Evolutionary conservation across 2,329 filamentous ascomycete genomes (phyloP).

Genomic region (Aspergillus arachidicola): DNA sequence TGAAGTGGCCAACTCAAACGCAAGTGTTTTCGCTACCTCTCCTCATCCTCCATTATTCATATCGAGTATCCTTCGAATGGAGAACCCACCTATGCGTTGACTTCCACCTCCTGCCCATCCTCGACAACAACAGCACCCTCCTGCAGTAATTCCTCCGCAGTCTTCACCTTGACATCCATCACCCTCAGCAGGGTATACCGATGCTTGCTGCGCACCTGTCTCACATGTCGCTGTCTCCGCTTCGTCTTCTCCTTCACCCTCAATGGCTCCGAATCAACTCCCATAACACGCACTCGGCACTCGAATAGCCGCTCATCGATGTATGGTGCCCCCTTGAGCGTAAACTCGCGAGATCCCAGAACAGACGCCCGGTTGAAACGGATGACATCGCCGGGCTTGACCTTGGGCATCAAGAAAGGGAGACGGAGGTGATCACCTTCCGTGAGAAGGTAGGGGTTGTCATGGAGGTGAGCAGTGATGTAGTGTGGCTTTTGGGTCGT

Average conservation of each 20-base stretch:
- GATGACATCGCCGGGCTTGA: constrained; percentile 79
- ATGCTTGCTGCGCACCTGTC: constrained; percentile 85
- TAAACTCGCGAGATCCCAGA: constrained; percentile 87
- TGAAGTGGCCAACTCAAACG: background rate
- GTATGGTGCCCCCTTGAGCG: constrained; percentile 78
- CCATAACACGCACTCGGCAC: constrained; percentile 82
- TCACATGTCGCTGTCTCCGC: constrained; percentile 68
- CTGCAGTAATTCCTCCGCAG: constrained; percentile 55
- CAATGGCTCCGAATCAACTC: constrained; percentile 79
- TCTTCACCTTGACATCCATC: constrained; percentile 73
- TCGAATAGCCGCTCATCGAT: constrained; percentile 82
- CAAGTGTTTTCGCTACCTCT: background rate
- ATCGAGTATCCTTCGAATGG: background rate
- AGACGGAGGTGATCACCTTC: constrained; percentile 74
- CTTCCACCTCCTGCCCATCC: constrained; percentile 27
- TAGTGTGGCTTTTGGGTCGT: constrained; percentile 50
- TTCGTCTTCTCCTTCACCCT: constrained; percentile 80
- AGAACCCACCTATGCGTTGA: constrained; percentile 23
- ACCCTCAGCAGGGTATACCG: constrained; percentile 83
- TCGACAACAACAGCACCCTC: constrained; percentile 44
- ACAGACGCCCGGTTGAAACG: constrained; percentile 82
- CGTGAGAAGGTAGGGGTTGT: constrained; percentile 53
- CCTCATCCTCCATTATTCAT: background rate
- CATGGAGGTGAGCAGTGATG: constrained; percentile 51
- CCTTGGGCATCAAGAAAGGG: constrained; percentile 76